Evolutionary conservation across 768 basidiomycete species (phyloP), one percentile per base, ranked within the genome.

Genomic region (Arthromyces matolae): DNA sequence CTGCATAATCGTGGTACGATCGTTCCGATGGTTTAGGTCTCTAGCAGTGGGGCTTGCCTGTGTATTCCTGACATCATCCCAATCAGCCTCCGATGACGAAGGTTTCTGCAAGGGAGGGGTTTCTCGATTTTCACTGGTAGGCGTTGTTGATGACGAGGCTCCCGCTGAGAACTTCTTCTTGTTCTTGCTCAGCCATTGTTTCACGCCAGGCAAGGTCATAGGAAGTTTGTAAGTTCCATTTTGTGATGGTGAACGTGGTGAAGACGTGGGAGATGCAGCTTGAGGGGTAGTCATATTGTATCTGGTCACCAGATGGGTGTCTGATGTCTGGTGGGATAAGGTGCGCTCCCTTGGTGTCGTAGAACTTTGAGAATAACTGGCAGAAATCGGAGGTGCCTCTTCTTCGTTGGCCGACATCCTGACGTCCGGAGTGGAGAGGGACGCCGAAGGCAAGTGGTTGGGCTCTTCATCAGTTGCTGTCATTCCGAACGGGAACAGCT

Each of bases 401-500:
- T 83, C 78, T 47, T 71, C 67, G 27, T 69, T 70, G 39, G 72
- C 70, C 31, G 71, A 69, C 36, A 68, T 63, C 12, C 69, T 60
- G 35, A 75, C 64, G 56, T 79, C 77, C 29, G 73, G 73, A 16
- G 68, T 71, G 2, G 74, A 74, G 6, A 70, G 61, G 5, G 75
- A 71, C n/a, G 70, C 63, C 64, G 68, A 42, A 62, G 73, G 67
- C 37, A 80, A 64, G 27, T 81, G 78, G 55, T 73, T 81, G 42
- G 83, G 76, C 60, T 88, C 84, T 62, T 88, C 88, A 29, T 93
- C 71, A 56, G 80, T 35, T 13, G 29, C 78, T 59, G 83, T 78
- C 64, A 93, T 84, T 29, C 90, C 91, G 20, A 95, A 93, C 1
- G 93, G 91, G 66, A 86, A 88, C 28, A 96, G 72, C 63, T 97